Percentiles rank a stretch among this genome's conserved stretches.
phyloP scores from a whole-genome alignment of 768 basidiomycete genomes.

The Cystobasidium ongulense region DNA sequence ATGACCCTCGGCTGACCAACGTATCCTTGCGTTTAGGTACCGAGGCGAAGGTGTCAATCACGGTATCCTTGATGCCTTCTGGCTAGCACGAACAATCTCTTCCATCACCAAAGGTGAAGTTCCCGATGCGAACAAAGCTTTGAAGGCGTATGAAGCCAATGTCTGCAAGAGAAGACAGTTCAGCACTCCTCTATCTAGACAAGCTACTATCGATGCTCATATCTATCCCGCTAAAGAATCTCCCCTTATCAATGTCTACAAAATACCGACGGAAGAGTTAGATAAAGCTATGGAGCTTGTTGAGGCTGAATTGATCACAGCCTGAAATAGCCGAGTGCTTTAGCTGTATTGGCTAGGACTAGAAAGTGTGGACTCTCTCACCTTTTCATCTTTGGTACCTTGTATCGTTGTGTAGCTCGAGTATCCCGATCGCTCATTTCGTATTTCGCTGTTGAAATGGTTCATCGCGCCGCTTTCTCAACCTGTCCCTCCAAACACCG shows the following conservation, averaged over 20 bases:
- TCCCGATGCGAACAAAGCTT: slow-evolving; percentile 2
- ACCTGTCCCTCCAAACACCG: no score
- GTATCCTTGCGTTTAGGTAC: neutral
- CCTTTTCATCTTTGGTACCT: no score
- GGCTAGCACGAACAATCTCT: neutral
- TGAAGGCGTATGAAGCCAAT: slow-evolving; percentile 23
- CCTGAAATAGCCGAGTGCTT: no score
- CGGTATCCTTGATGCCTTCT: slow-evolving; percentile 26
- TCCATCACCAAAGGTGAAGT: slow-evolving; percentile 6
- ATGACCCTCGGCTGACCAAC: no score
- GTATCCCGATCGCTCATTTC: no score
- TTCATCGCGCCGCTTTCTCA: no score
- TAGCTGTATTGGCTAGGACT: no score
- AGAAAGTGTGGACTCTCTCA: no score
- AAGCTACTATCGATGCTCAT: slow-evolving; percentile 20
- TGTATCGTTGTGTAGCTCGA: no score
- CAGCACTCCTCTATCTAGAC: slow-evolving; percentile 14
- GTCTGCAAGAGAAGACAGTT: slow-evolving; percentile 25
- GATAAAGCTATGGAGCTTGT: slow-evolving; percentile 10
- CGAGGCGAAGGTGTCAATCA: slow-evolving; percentile 31
- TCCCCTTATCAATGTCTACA: slow-evolving; percentile 15
- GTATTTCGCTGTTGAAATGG: no score
- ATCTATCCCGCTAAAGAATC: slow-evolving; percentile 1
- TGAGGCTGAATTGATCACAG: neutral
- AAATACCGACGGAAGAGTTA: slow-evolving; percentile 16